These are phyloP conservation scores for Oxytropis ochrocephala DNA, from an alignment of 306 rosid species.

Conservation along the genomic window DNA sequence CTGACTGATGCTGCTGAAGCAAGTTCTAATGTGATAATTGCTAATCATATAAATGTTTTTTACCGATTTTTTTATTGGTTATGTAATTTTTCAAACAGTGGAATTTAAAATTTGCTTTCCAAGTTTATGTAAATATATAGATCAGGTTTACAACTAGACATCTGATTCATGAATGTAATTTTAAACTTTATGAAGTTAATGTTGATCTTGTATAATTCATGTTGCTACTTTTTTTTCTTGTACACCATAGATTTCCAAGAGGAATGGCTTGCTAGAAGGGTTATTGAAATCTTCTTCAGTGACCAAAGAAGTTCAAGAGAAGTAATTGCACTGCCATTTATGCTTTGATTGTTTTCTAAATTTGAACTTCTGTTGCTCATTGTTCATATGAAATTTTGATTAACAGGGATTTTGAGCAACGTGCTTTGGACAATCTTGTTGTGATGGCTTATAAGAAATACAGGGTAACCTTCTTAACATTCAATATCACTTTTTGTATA, in stretches of 20 bases:
- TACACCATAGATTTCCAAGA: conserved; percentile 41
- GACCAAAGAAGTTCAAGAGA: conserved; percentile 55
- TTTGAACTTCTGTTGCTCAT: conserved; percentile 17
- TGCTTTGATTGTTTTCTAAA: conserved; percentile 21
- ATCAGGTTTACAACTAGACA: neutral
- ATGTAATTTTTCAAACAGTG: neutral
- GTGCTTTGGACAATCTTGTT: conserved; percentile 65
- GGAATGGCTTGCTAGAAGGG: conserved; percentile 51
- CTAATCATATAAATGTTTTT: conserved; percentile 5
- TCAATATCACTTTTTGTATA: neutral
- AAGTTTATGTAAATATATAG: neutral
- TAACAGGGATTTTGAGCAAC: conserved; percentile 70
- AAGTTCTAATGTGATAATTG: neutral
- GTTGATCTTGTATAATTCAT: conserved; percentile 7
- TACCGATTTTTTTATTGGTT: neutral
- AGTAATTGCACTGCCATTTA: conserved; percentile 39
- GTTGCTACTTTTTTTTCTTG: conserved; percentile 17
- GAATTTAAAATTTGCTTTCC: neutral
- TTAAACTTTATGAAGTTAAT: conserved; percentile 1
- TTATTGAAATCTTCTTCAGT: conserved; percentile 46
- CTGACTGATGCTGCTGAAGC: conserved; percentile 11
- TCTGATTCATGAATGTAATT: conserved; percentile 1
- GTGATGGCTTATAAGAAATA: conserved; percentile 76
- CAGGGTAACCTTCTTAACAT: conserved; percentile 46
- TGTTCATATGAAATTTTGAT: conserved; percentile 16